These are phyloP conservation scores for Prunus yedoensis DNA, from an alignment of 331 rosid genomes.

Conservation along the genomic window DNA sequence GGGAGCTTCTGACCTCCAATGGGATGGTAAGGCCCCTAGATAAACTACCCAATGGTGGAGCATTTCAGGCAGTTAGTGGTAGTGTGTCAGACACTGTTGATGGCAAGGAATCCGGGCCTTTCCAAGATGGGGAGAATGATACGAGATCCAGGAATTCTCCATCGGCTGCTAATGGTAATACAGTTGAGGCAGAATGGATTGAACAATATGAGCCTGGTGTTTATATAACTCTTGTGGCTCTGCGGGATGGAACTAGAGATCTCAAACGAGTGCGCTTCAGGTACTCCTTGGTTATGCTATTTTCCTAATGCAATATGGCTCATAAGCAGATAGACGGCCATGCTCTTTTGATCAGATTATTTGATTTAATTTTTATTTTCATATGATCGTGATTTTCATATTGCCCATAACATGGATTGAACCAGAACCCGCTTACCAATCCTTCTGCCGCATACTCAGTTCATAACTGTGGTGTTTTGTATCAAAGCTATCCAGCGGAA, in stretches of 20 bases:
- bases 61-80: slow-evolving; percentile 35
- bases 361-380: background rate
- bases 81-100: slow-evolving; percentile 51
- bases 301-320: background rate
- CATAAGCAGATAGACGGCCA: background rate
- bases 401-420: background rate
- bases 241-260: slow-evolving; percentile 83
- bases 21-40: slow-evolving; percentile 38
- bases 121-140: slow-evolving; percentile 55
- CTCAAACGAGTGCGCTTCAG: slow-evolving; percentile 99
- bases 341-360: background rate
- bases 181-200: slow-evolving; percentile 89
- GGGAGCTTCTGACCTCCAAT: slow-evolving; percentile 37
- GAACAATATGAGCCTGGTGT: slow-evolving; percentile 99
- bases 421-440: background rate
- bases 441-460: background rate
- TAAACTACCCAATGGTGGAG: slow-evolving; percentile 51
- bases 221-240: slow-evolving; percentile 90
- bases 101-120: slow-evolving; percentile 59
- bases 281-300: slow-evolving; percentile 37
- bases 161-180: slow-evolving; percentile 39
- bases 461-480: background rate
- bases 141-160: slow-evolving; percentile 42
- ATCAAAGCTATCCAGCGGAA: background rate
- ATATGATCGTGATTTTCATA: background rate